These are phyloP conservation scores for Paraleonurus japonicus DNA, from an alignment of 257 asterid genomes.

Conservation along the genomic window DNA sequence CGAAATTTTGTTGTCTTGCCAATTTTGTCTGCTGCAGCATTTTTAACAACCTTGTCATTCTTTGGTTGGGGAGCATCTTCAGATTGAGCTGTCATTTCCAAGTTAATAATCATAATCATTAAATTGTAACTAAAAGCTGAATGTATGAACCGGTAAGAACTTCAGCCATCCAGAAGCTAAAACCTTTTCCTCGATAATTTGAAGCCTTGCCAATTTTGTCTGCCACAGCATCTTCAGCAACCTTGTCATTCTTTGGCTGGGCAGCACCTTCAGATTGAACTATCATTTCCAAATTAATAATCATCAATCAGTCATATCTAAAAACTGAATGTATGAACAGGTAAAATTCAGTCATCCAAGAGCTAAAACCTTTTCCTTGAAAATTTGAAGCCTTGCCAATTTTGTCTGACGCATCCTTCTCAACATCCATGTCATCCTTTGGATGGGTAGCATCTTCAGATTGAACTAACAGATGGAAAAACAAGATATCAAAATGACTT, in stretches of 20 bases:
- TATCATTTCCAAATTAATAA: slow-evolving; percentile 7
- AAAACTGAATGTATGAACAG: slow-evolving; percentile 2
- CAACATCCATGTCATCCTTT: slow-evolving; percentile 32
- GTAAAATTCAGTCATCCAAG: slow-evolving; percentile 12
- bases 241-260: slow-evolving; percentile 34
- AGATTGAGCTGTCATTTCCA: slow-evolving; percentile 32
- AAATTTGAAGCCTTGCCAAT: slow-evolving; percentile 36
- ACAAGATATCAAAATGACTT: not conserved
- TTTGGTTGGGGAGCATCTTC: slow-evolving; percentile 37
- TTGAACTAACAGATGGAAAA: slow-evolving; percentile 29
- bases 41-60: slow-evolving; percentile 29
- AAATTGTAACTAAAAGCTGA: slow-evolving; percentile 7
- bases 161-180: slow-evolving; percentile 17
- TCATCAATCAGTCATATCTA: not conserved
- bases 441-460: slow-evolving; percentile 40
- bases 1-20: slow-evolving; percentile 25
- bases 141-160: not conserved
- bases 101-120: not conserved
- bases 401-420: slow-evolving; percentile 30
- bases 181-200: slow-evolving; percentile 46
- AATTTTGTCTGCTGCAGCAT: slow-evolving; percentile 31
- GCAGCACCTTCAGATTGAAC: slow-evolving; percentile 42
- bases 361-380: slow-evolving; percentile 49
- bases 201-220: slow-evolving; percentile 31
- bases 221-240: slow-evolving; percentile 23